Conservation (phyloP, 108 stramenopile species). For the Asterionellopsis glacialis region DNA sequence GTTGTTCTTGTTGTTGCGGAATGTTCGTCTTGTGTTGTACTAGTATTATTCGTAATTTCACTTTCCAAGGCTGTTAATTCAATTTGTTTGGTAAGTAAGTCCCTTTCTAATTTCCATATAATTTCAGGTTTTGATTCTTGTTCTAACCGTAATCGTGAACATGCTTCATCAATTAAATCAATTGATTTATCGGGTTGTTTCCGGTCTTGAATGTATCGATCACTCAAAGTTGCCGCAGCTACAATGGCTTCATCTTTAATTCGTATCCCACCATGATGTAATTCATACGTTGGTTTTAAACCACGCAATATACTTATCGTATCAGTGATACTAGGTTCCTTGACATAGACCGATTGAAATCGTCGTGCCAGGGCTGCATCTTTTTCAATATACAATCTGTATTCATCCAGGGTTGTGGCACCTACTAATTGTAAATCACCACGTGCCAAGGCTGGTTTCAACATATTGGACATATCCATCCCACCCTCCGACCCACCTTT, state of each 20-base stretch:
- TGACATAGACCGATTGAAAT: conserved; percentile 91
- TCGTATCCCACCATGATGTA: conserved; percentile 87
- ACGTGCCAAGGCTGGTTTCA: conserved; percentile 92
- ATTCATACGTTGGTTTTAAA: conserved; percentile 86
- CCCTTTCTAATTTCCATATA: conserved; percentile 71
- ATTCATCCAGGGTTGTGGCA: conserved; percentile 95
- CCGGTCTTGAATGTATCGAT: conserved; percentile 92
- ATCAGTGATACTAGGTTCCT: conserved; percentile 90
- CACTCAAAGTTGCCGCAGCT: conserved; percentile 83
- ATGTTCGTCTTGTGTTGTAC: no score
- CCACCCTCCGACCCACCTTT: conserved; percentile 25
- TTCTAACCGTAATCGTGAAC: conserved; percentile 58
- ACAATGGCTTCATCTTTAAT: conserved; percentile 94
- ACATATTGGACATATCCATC: conserved; percentile 82
- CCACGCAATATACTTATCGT: conserved; percentile 93
- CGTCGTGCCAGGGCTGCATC: conserved; percentile 95
- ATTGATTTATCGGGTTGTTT: conserved; percentile 93
- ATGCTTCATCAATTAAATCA: conserved; percentile 96
- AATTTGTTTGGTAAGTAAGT: conserved; percentile 76
- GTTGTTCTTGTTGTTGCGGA: no score
- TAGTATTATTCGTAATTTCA: no score
- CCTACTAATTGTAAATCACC: conserved; percentile 95
- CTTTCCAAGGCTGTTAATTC: conserved; percentile 68
- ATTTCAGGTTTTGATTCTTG: conserved; percentile 79
- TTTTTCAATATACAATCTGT: conserved; percentile 83